Evolutionary conservation across 2,329 filamentous ascomycete species (phyloP), one percentile per base, ranked within the genome.

Genomic region (Aspergillus viridinutans): DNA sequence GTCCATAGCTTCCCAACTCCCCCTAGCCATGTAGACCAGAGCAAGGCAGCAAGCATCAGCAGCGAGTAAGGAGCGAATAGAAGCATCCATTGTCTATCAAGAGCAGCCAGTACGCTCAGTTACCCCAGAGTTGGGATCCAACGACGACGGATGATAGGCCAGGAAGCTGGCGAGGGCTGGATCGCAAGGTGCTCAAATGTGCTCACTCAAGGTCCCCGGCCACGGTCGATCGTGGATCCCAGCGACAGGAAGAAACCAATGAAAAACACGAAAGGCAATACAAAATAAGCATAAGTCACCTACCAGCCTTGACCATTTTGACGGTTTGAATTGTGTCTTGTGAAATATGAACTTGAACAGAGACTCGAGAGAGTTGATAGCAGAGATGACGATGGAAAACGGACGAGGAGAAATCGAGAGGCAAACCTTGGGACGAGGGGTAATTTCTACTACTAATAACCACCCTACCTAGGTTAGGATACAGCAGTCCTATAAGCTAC

Each of bases 301-400:
- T 86, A 96, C 91, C 90, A 82, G 93, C 92, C 86, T 96, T 97
- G 84, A 97, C 92, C 92, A 97, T 97, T 87, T 87, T 96, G 89
- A 81, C 80, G 81, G 80, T 81, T 78, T 74, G 59, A 67, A 65
- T 70, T 35, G 59, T 69, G 32, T 38, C 14, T 38, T 57, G 67
- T 67, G 62, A 56, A 51, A 55, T 59, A 67, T 67, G 47, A 54
- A 54, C 58, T 60, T 28, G 43, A 38, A 49, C 29, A 50, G 28
- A 50, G 26, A 38, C 17, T 17, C 32, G 32, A 38, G 14, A 3
- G 4, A 35, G 28, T 20, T 14, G 21, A 45, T 20, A 12, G 42
- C 42, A 45, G 20, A 49, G 29, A 47, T 47, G 43, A 26, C 5
- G 43, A 23, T 47, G 43, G 21, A 7, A 26, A 12, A 14, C 17